Evolutionary conservation across 306 rosid species (phyloP).

Genomic region (Amphicarpaea edgeworthii): DNA sequence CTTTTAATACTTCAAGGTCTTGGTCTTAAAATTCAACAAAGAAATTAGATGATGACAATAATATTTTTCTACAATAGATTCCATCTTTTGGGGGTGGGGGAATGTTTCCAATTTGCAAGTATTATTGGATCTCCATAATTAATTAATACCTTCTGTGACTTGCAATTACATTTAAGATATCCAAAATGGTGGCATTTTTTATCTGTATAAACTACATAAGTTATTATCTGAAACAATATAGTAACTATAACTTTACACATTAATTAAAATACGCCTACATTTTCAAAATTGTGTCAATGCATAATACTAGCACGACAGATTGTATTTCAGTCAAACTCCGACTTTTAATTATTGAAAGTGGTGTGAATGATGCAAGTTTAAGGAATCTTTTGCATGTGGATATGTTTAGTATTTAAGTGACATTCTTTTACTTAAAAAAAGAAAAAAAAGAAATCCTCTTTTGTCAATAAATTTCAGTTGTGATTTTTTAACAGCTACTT

Average conservation of each 20-base stretch:
- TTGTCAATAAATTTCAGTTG: background rate
- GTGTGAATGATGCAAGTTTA: conserved; percentile 24
- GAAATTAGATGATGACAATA: background rate
- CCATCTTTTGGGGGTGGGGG: too few species aligned
- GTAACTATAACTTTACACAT: background rate
- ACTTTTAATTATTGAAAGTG: conserved; percentile 12
- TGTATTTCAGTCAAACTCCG: conserved; percentile 23
- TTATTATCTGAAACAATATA: background rate
- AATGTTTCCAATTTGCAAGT: background rate
- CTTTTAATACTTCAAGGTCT: background rate
- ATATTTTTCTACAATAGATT: too few species aligned
- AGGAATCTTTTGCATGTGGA: conserved; percentile 39
- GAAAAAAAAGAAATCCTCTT: too few species aligned
- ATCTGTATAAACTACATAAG: too few species aligned
- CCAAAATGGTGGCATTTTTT: background rate
- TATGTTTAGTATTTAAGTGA: conserved; percentile 27
- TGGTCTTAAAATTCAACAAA: background rate
- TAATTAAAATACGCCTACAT: background rate
- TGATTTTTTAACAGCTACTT: background rate
- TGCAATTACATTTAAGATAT: background rate
- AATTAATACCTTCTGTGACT: background rate
- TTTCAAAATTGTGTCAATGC: background rate
- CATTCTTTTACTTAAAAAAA: conserved; percentile 21
- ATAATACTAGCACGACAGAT: conserved; percentile 1
- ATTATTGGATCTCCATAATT: conserved; percentile 1